Evolutionary conservation across 139 green algal species (phyloP).

Genomic region (Asterochloris sp.): DNA sequence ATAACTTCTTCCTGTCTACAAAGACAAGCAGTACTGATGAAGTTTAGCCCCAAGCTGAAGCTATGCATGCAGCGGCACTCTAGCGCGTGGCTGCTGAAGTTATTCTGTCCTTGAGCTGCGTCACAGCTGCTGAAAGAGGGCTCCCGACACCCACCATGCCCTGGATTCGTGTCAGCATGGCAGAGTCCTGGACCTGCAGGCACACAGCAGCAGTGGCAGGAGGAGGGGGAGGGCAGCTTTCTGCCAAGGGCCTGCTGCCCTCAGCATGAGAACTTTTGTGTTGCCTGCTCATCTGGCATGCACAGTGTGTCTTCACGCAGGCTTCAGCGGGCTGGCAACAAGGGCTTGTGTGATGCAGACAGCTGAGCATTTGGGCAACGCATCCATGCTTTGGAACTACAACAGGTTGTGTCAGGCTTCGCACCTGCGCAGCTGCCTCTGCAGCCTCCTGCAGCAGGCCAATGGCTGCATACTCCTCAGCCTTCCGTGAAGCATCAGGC

Average conservation of each 20-base stretch:
- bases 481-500: constrained; percentile 53
- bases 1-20: too few relatives aligned
- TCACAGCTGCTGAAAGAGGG: constrained; percentile 49
- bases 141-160: constrained; percentile 39
- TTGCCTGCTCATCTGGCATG: neutral
- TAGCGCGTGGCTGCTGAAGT: neutral
- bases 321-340: neutral
- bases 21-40: too few relatives aligned
- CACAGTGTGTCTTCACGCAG: neutral
- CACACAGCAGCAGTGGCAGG: neutral
- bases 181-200: constrained; percentile 8
- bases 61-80: too few relatives aligned
- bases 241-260: neutral
- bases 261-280: neutral
- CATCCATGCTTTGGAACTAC: neutral
- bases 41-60: too few relatives aligned
- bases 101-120: constrained; percentile 56
- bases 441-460: constrained; percentile 51
- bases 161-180: constrained; percentile 29
- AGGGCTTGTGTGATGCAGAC: neutral
- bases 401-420: constrained; percentile 7
- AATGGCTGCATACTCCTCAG: constrained; percentile 49
- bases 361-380: neutral
- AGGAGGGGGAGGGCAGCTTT: neutral
- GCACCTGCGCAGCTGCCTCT: constrained; percentile 33